Conservation (phyloP, 108 stramenopile species). For the Skeletonema potamos region DNA sequence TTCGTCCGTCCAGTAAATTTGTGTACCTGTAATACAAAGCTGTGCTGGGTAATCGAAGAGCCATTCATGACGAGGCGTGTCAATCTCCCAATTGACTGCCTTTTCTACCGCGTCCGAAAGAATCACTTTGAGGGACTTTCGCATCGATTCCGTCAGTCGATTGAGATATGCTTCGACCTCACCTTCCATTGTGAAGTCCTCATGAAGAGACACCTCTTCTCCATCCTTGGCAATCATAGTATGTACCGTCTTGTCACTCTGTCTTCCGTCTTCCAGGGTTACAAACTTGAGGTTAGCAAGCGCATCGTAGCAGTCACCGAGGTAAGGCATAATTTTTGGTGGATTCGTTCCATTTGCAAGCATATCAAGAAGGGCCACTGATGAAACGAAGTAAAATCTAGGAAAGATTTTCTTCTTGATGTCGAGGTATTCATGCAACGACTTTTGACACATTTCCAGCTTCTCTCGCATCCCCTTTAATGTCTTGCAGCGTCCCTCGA, state of each 20-base stretch:
- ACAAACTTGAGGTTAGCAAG: slow-evolving; percentile 77
- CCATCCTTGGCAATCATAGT: slow-evolving; percentile 88
- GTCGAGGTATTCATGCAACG: slow-evolving; percentile 90
- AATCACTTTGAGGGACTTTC: slow-evolving; percentile 71
- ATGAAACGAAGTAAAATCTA: slow-evolving; percentile 91
- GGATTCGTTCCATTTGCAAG: slow-evolving; percentile 92
- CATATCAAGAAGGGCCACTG: slow-evolving; percentile 87
- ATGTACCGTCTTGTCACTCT: slow-evolving; percentile 57
- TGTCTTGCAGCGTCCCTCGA: slow-evolving; percentile 72
- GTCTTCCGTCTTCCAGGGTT: slow-evolving; percentile 49
- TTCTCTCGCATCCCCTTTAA: slow-evolving; percentile 78
- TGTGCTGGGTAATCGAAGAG: slow-evolving; percentile 90
- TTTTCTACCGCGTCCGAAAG: slow-evolving; percentile 79
- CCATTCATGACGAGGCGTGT: slow-evolving; percentile 88
- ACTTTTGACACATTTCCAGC: slow-evolving; percentile 91
- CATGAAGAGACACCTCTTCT: slow-evolving; percentile 62
- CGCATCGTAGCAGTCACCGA: slow-evolving; percentile 91
- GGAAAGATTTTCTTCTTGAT: slow-evolving; percentile 95
- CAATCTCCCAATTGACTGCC: slow-evolving; percentile 90
- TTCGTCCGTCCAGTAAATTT: slow-evolving; percentile 95
- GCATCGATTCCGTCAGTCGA: slow-evolving; percentile 81
- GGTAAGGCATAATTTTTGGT: slow-evolving; percentile 88
- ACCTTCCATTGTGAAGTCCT: slow-evolving; percentile 81
- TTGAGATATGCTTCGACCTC: slow-evolving; percentile 90
- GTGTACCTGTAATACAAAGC: slow-evolving; percentile 83